Evolutionary conservation across 441 rosid species (phyloP), one percentile per base, ranked within the genome.

Genomic region (Pelargonium australe): DNA sequence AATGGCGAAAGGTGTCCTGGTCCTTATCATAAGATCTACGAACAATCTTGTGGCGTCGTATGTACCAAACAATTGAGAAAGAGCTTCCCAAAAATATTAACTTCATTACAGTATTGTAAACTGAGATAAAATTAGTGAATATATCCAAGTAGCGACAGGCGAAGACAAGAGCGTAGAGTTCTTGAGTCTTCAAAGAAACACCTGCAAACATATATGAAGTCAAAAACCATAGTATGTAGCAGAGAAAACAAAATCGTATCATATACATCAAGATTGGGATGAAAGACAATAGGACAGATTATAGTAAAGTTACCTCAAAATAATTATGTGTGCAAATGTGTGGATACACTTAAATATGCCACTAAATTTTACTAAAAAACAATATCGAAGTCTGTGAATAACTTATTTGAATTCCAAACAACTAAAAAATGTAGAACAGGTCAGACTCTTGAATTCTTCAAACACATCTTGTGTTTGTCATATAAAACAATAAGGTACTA

Each of bases 141-240:
- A 85, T 79, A 67, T 83, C 87, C 77, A 85, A 65, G 78, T 85
- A 87, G 4, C 88, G 89, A 0, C 82, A 66, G 25, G 80, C 77
- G 63, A 86, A 88, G 49, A 88, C 87, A 66, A 88, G 63, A 49
- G 85, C 87, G 64, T 84, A 88, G 51, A 86, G 90, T 69, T 88
- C 90, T 69, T 88, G 93, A 67, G 93, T 88, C 83, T 86, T 88
- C 63, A 86, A 68, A 4, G 93, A 88, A 68, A 88, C 34, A 45
- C 90, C 92, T 87, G 82, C 77, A 75, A 3, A 80, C 12, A 43
- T 63, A 63, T 60, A 14, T 28, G 34, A 65, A 44, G 34, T 63
- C 16, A 71, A 16, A 58, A 55, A 17, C 55, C 40, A 58, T 13
- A 60, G n/a, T 28, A 16, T 66, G 34, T n/a, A 60, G 8, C 25